Evolutionary conservation across 2,329 filamentous ascomycete species (phyloP).

Genomic region (Westerdykella sp.): DNA sequence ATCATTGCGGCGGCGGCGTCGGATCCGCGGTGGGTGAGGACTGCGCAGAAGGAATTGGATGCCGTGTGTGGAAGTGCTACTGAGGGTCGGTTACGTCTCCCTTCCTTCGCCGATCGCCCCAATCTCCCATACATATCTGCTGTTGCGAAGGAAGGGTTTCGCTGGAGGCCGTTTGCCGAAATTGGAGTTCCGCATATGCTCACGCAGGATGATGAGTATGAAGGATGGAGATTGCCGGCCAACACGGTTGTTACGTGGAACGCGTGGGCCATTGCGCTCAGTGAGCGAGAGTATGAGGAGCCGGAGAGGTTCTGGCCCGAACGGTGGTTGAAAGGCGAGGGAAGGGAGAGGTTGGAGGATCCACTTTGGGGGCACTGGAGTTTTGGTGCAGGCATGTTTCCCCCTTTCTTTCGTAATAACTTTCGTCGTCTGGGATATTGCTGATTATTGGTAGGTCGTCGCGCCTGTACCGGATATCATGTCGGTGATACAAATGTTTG

Average conservation of each 20-base stretch:
- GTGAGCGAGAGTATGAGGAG: no score
- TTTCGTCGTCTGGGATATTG: no score
- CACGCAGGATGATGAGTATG: conserved; percentile 31
- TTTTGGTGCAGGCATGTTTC: no score
- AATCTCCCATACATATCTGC: conserved; percentile 35
- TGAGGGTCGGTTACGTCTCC: conserved; percentile 40
- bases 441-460: no score
- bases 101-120: conserved; percentile 42
- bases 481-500: no score
- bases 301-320: no score
- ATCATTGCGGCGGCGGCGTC: conserved; percentile 14
- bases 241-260: conserved; percentile 32
- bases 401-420: no score
- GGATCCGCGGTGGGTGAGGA: conserved; percentile 25
- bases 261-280: conserved; percentile 1
- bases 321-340: no score
- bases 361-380: no score
- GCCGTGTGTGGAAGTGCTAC: conserved; percentile 28
- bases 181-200: conserved; percentile 27
- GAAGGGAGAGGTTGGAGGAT: no score
- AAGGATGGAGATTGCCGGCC: conserved; percentile 39
- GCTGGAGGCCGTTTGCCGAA: conserved; percentile 27
- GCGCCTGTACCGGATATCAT: no score
- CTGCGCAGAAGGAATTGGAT: conserved; percentile 46
- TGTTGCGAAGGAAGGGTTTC: conserved; percentile 40